Conservation (phyloP, 108 stramenopile species). For the Chaetoceros muelleri region DNA sequence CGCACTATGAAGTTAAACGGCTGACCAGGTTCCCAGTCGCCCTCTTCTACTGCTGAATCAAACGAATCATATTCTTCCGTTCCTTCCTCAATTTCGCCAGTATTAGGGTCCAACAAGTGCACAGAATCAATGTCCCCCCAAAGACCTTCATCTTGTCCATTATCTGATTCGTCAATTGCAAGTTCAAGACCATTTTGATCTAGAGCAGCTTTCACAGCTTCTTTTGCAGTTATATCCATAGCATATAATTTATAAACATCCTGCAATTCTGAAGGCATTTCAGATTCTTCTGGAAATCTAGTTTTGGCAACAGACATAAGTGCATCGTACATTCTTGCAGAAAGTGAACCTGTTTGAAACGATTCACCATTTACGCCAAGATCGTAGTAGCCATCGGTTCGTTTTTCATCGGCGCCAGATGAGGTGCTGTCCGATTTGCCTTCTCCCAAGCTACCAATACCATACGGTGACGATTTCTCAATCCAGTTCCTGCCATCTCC, state of each 20-base stretch:
- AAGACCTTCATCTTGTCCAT: constrained; percentile 55
- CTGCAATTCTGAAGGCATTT: constrained; percentile 32
- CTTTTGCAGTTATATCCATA: constrained; percentile 79
- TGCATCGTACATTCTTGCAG: constrained; percentile 51
- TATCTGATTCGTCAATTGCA: constrained; percentile 35
- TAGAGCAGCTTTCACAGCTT: constrained; percentile 68
- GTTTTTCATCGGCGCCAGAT: constrained; percentile 9
- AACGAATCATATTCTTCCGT: constrained; percentile 30
- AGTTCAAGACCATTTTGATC: constrained; percentile 55
- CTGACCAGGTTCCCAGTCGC: constrained; percentile 61
- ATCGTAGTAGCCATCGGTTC: constrained; percentile 44
- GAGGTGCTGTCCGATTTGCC: constrained; percentile 26
- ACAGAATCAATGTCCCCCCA: constrained; percentile 70
- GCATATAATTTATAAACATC: constrained; percentile 42
- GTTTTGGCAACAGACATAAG: constrained; percentile 25
- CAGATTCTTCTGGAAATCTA: constrained; percentile 5
- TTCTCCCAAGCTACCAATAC: constrained; percentile 8
- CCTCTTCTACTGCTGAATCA: constrained; percentile 42
- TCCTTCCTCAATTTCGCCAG: constrained; percentile 17
- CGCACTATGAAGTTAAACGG: constrained; percentile 68
- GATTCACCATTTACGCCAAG: constrained; percentile 50
- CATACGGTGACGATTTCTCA: constrained; percentile 42
- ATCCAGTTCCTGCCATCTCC: constrained; percentile 44
- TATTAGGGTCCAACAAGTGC: constrained; percentile 38
- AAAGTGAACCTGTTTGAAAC: constrained; percentile 57